Percentiles rank a stretch among this genome's conserved stretches.
Conservation (phyloP, 495 filamentous ascomycete species). For the Aspergillus nidulans region DNA sequence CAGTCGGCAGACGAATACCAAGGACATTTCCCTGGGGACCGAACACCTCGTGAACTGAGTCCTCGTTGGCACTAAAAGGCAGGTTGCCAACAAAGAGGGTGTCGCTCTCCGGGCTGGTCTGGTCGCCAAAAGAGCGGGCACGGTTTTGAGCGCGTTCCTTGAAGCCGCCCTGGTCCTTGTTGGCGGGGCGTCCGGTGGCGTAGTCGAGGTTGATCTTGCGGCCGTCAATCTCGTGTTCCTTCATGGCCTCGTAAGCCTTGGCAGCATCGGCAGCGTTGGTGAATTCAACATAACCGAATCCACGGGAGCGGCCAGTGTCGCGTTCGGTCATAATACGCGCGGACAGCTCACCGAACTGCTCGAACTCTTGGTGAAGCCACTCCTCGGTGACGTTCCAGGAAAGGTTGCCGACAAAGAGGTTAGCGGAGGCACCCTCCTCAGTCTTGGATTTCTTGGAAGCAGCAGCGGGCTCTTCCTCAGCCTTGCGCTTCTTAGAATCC, state of each 20-base stretch:
- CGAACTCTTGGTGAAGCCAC: conserved; percentile 81
- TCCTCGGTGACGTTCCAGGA: conserved; percentile 95
- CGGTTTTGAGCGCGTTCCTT: conserved; percentile 60
- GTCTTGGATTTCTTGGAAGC: conserved; percentile 83
- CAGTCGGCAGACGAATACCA: conserved; percentile 84
- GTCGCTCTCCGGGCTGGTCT: conserved; percentile 68
- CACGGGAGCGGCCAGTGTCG: conserved; percentile 78
- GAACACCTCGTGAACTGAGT: conserved; percentile 70
- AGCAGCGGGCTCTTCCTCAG: conserved; percentile 59
- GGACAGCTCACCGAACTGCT: conserved; percentile 72
- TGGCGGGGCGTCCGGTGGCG: conserved; percentile 59
- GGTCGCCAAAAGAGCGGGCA: conserved; percentile 73
- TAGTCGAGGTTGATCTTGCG: conserved; percentile 88
- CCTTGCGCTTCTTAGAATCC: conserved; percentile 85
- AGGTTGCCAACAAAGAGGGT: conserved; percentile 95
- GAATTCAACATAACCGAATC: conserved; percentile 97
- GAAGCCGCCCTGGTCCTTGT: conserved; percentile 44
- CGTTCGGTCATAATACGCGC: conserved; percentile 82
- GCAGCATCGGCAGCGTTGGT: conserved; percentile 60
- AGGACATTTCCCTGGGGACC: conserved; percentile 63
- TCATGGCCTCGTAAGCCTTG: conserved; percentile 76
- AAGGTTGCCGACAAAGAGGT: conserved; percentile 89
- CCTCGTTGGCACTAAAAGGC: conserved; percentile 76
- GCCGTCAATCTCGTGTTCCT: conserved; percentile 74
- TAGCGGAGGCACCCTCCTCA: conserved; percentile 58